A percentile compares a stretch with the other conserved stretches of the same genome.
Evolutionary conservation across 2,329 filamentous ascomycete species (phyloP).

Genomic region (Fusarium palustre): DNA sequence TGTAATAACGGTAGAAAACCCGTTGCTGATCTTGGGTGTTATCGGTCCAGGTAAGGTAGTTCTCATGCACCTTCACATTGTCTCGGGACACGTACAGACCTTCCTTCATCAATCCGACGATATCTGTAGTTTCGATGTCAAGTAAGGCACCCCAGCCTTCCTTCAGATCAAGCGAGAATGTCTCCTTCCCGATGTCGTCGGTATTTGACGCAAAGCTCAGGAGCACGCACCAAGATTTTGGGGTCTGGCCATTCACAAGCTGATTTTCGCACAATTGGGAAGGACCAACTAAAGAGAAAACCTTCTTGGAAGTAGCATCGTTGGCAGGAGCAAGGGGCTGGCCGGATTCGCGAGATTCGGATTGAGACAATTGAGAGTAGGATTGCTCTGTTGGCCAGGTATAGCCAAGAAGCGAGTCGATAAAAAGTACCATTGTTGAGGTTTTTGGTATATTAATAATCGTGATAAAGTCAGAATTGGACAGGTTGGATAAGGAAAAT

Average conservation of each 20-base stretch:
- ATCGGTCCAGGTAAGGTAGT: fast-evolving
- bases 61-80: not conserved
- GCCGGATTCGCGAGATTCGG: not conserved
- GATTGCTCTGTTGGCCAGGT: not conserved
- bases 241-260: not conserved
- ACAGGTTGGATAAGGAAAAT: not conserved
- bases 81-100: not conserved
- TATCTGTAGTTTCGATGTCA: not conserved
- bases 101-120: not conserved
- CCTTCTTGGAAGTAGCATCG: not conserved
- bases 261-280: no score
- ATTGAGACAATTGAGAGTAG: not conserved
- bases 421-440: not conserved
- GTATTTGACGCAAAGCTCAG: not conserved
- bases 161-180: fast-evolving
- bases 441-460: not conserved
- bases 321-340: not conserved
- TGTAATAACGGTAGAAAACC: not conserved
- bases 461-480: not conserved
- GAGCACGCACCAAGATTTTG: fast-evolving
- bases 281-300: not conserved
- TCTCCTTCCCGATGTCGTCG: fast-evolving
- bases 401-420: not conserved
- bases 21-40: fast-evolving
- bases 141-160: not conserved